Evolutionary conservation across 495 filamentous ascomycete species (phyloP), one percentile per base, ranked within the genome.

Genomic region (Clohesyomyces aquaticus): DNA sequence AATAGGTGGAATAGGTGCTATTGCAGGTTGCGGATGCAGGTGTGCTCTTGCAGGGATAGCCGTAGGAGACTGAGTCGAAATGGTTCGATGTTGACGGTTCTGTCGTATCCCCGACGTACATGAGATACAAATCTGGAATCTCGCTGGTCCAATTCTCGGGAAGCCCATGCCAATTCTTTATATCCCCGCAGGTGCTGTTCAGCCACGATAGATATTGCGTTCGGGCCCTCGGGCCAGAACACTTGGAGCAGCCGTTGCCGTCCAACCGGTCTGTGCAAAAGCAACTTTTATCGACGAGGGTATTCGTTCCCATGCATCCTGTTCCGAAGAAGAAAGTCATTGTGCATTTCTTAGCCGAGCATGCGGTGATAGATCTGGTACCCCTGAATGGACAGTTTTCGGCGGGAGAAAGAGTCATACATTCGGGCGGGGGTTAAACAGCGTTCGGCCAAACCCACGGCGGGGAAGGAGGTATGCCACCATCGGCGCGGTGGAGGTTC

Each of bases 261-360:
- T 23, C 38, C 51, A 55, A 23, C n/a, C 38, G 16, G 26, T 32
- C 51, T 8, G 25, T 55, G 51, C 51, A 55, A 18, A 55, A 22
- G 18, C 51, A 55, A 55, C 28, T 55, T 27, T 35, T 55, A 27
- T 55, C 51, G 12, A 55, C 51, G 3, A 55, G 25, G 27, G 28
- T 55, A 26, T 14, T 18, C 26, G 23, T 35, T 19, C 38, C 12
- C 25, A 55, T 35, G 38, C 28, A 55, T n/a, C n/a, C n/a, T n/a
- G n/a, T n/a, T 14, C 26, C 23, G 3, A 11, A 25, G 32, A 27
- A 8, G 18, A 47, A 47, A 8, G 43, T 23, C 43, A 47, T 47
- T n/a, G 51, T 41, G 18, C 28, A 55, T n/a, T 55, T 32, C 26
- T 55, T 16, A 3, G 51, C 25, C 14, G 51, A 55, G 28, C 51